Conservation (phyloP, 441 rosid genomes). For the Eugenia klotzschiana region DNA sequence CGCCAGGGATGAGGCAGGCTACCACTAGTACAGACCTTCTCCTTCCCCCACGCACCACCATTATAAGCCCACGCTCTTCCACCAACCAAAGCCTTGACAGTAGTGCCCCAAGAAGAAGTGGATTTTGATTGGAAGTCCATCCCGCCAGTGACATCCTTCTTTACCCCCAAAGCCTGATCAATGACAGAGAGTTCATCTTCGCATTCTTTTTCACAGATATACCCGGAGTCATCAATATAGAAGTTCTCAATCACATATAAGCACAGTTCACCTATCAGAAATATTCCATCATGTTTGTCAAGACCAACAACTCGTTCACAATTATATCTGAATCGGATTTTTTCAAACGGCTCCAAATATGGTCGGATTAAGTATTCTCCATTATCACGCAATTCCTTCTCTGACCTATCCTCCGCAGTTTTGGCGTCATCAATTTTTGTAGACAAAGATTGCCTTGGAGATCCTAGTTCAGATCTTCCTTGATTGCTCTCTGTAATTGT, state of each 20-base stretch:
- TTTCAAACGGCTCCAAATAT: constrained; percentile 89
- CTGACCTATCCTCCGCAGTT: constrained; percentile 58
- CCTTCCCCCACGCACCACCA: constrained; percentile 99
- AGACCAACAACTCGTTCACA: constrained; percentile 97
- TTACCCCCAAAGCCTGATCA: constrained; percentile 99
- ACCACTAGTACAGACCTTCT: constrained; percentile 63
- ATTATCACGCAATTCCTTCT: constrained; percentile 83
- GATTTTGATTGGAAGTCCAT: constrained; percentile 88
- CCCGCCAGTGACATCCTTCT: constrained; percentile 65
- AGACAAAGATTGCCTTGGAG: constrained; percentile 70
- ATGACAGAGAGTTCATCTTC: constrained; percentile 98
- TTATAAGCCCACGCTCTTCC: constrained; percentile 99
- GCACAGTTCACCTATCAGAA: constrained; percentile 87
- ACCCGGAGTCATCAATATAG: constrained; percentile 69
- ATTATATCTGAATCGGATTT: constrained; percentile 81
- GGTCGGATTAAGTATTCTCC: constrained; percentile 99
- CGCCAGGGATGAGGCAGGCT: constrained; percentile 94
- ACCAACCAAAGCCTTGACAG: constrained; percentile 56
- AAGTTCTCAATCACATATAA: constrained; percentile 94
- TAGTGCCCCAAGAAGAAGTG: constrained; percentile 59
- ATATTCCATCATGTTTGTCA: constrained; percentile 99
- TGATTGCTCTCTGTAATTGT: constrained; percentile 64
- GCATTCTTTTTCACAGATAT: constrained; percentile 94
- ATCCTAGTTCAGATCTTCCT: constrained; percentile 72
- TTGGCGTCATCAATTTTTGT: constrained; percentile 53